Percentiles rank a stretch among this genome's conserved stretches.
These are phyloP conservation scores for Boeremia lycopersici DNA, from an alignment of 2,329 filamentous ascomycete genomes.

Conservation along the genomic window DNA sequence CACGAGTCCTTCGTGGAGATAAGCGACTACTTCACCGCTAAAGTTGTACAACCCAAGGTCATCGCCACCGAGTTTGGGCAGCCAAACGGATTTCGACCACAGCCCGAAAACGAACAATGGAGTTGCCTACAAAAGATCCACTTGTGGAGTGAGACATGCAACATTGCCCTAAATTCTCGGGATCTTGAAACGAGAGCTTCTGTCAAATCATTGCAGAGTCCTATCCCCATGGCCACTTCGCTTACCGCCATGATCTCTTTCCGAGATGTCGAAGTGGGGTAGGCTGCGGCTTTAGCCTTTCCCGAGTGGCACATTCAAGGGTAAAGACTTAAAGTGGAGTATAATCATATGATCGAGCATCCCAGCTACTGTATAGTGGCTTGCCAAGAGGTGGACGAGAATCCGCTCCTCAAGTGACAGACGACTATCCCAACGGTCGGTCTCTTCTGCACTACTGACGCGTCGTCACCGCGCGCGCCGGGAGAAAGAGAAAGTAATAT, in stretches of 20 bases:
- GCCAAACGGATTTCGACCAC: slow-evolving; percentile 25
- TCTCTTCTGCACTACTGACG: slow-evolving; percentile 15
- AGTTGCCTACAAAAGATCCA: slow-evolving; percentile 6
- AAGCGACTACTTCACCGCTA: slow-evolving; percentile 35
- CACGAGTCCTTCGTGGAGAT: slow-evolving; percentile 9
- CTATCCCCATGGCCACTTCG: not conserved
- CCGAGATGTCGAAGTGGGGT: slow-evolving; percentile 15
- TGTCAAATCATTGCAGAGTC: slow-evolving; percentile 11
- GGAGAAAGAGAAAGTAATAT: not conserved
- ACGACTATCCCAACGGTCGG: slow-evolving; percentile 29
- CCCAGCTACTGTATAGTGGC: slow-evolving; percentile 28
- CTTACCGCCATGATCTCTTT: slow-evolving; percentile 6
- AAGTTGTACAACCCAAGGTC: slow-evolving; percentile 37
- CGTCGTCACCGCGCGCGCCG: not conserved
- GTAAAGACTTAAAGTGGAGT: slow-evolving; percentile 25
- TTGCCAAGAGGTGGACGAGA: slow-evolving; percentile 29
- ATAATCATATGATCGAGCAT: slow-evolving; percentile 43
- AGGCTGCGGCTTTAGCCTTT: slow-evolving; percentile 22
- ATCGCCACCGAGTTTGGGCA: slow-evolving; percentile 22
- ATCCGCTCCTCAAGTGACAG: slow-evolving; percentile 21
- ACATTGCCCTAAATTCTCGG: slow-evolving; percentile 20
- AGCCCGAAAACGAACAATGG: slow-evolving; percentile 11
- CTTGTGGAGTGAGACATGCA: slow-evolving; percentile 17
- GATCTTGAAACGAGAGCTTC: slow-evolving; percentile 35
- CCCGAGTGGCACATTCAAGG: slow-evolving; percentile 29